Evolutionary conservation across 352 stramenopile species (phyloP).

Genomic region (Globisporangium cystogenes): DNA sequence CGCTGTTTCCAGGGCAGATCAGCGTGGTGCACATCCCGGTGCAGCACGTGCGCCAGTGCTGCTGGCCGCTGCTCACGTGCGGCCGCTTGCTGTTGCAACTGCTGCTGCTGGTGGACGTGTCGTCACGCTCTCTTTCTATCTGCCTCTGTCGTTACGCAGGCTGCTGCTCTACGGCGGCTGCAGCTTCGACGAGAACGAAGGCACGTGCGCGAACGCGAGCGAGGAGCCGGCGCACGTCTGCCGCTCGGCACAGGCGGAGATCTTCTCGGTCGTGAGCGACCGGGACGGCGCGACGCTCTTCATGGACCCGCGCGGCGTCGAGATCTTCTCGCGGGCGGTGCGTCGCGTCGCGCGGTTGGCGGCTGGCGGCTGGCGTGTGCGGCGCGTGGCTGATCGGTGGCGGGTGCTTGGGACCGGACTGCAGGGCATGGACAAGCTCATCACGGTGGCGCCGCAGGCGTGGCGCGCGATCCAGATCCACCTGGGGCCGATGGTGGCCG

Average conservation of each 20-base stretch:
- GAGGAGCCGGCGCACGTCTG: constrained; percentile 49
- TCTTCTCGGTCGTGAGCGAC: constrained; percentile 83
- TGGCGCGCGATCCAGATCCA: constrained; percentile 85
- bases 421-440: constrained; percentile 56
- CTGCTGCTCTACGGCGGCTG: constrained; percentile 79
- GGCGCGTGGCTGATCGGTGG: background rate
- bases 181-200: constrained; percentile 72
- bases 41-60: constrained; percentile 62
- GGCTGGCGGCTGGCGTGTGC: no score
- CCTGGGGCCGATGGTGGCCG: constrained; percentile 77
- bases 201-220: constrained; percentile 25
- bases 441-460: constrained; percentile 65
- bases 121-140: background rate
- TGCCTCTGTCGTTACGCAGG: no score
- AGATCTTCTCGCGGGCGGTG: constrained; percentile 77
- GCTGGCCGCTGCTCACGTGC: constrained; percentile 83
- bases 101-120: background rate
- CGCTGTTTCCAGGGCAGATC: constrained; percentile 70
- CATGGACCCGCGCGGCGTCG: constrained; percentile 76
- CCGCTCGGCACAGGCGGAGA: constrained; percentile 70
- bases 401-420: background rate
- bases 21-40: constrained; percentile 76
- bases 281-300: constrained; percentile 74
- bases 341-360: no score
- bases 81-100: background rate